phyloP scores from a whole-genome alignment of 352 stramenopile genomes.

The Elongisporangium anandrum region DNA sequence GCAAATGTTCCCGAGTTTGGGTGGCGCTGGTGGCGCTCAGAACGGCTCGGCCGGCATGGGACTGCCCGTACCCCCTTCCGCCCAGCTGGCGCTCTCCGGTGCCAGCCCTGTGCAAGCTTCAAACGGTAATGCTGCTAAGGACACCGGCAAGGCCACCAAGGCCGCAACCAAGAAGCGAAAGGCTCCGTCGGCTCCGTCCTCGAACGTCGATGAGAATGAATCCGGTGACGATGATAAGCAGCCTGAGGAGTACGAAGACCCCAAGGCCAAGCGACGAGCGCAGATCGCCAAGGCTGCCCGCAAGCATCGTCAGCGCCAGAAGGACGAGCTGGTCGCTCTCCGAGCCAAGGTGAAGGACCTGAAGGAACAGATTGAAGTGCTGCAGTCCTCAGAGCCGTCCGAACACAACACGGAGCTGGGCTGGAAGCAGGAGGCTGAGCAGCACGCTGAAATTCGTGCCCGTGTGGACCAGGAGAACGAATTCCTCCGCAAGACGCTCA shows the following conservation, averaged over 20 bases:
- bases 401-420: slow-evolving; percentile 87
- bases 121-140: slow-evolving; percentile 26
- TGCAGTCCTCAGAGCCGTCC: slow-evolving; percentile 84
- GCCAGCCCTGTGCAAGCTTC: slow-evolving; percentile 10
- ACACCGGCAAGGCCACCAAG: slow-evolving; percentile 34
- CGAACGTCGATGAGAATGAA: slow-evolving; percentile 36
- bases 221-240: slow-evolving; percentile 56
- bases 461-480: slow-evolving; percentile 89
- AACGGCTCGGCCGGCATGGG: slow-evolving; percentile 5
- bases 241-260: slow-evolving; percentile 77
- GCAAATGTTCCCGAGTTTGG: slow-evolving; percentile 61
- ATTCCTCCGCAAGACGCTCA: slow-evolving; percentile 85
- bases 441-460: slow-evolving; percentile 84
- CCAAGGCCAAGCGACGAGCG: slow-evolving; percentile 81
- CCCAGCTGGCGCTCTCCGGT: slow-evolving; percentile 9
- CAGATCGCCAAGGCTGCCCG: slow-evolving; percentile 87
- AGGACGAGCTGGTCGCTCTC: slow-evolving; percentile 83
- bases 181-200: slow-evolving; percentile 30
- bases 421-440: slow-evolving; percentile 87
- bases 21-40: slow-evolving; percentile 13
- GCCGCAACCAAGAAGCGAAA: slow-evolving; percentile 74
- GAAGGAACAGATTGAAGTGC: slow-evolving; percentile 87
- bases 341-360: slow-evolving; percentile 86
- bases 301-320: slow-evolving; percentile 86
- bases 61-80: not conserved